phyloP scores from a whole-genome alignment of 768 basidiomycete genomes.

The Serendipita sp. region DNA sequence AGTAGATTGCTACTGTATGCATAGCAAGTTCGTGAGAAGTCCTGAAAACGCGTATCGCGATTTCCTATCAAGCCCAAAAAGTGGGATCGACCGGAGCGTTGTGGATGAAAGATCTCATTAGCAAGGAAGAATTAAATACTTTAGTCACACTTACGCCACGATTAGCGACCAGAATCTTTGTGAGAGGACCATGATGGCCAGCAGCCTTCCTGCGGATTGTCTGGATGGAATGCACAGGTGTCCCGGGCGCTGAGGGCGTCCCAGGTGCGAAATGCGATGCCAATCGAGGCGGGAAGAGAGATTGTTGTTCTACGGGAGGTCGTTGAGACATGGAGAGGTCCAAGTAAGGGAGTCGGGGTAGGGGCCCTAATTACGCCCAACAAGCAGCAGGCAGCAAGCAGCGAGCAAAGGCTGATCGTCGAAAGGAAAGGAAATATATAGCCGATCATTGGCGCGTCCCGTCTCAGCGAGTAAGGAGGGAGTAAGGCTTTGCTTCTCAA shows the following conservation, averaged over 20 bases:
- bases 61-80: slow-evolving; percentile 45
- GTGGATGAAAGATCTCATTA: slow-evolving; percentile 3
- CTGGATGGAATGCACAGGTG: slow-evolving; percentile 79
- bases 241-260: slow-evolving; percentile 64
- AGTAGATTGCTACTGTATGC: slow-evolving; percentile 98
- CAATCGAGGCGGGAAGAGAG: slow-evolving; percentile 56
- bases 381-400: no score
- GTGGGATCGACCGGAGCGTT: slow-evolving; percentile 10
- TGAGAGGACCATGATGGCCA: slow-evolving; percentile 77
- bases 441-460: no score
- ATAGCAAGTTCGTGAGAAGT: slow-evolving; percentile 97
- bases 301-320: neutral
- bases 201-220: slow-evolving; percentile 83
- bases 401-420: no score
- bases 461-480: no score
- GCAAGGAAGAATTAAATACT: slow-evolving; percentile 8
- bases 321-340: neutral
- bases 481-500: no score
- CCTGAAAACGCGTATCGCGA: slow-evolving; percentile 95
- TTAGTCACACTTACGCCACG: slow-evolving; percentile 50
- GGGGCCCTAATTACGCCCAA: neutral
- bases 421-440: no score
- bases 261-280: slow-evolving; percentile 47
- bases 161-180: slow-evolving; percentile 85
- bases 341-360: neutral